Evolutionary conservation across 2,329 filamentous ascomycete genomes (phyloP), one percentile per base, ranked within the genome.

Genomic region (Fusarium kyushuense): DNA sequence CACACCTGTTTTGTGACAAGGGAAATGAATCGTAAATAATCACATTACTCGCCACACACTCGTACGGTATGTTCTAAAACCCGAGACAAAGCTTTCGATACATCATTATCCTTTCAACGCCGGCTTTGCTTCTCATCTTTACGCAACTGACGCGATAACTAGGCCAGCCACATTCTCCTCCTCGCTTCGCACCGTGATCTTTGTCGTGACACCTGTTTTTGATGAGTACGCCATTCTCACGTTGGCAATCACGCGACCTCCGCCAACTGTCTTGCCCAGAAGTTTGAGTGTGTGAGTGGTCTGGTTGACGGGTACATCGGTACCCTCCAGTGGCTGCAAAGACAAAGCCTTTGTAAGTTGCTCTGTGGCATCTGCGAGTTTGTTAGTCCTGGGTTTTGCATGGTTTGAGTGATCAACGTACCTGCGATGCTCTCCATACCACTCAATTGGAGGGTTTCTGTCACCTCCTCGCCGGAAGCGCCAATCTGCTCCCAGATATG

Each of bases 401-500:
- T 19, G 1, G 9, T 23, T 4, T 5, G 12, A 4, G 23, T 5
- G 13, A 17, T 40, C 2, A 52, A 84, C 90, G 75, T 89, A 96
- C 94, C 94, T 77, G 92, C 88, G 81, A 99, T 96, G 76, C 92
- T 94, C 89, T 96, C 97, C 76, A 96, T 89, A 72, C 91, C 91
- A 75, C 90, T 90, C 70, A 97, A 84, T 80, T 95, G 93, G 78
- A 97, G 83, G 36, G 95, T 99, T 83, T 98, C 96, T 68, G 92
- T 92, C 6, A 92, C 92, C 77, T 97, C 92, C 76, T 97, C 93
- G 52, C 94, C 94, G 29, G 92, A 85, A n/a, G 92, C 92, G 54
- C 93, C 93, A 54, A 95, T 89, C 80, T 97, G 93, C 79, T 97
- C 93, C 95, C 95, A 99, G 47, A 98, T 88, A 75, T 97, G 93